A percentile compares a stretch with the other conserved stretches of the same genome.
phyloP scores from a whole-genome alignment of 176 grass and related monocot species.

The Phyllostachys edulis region DNA sequence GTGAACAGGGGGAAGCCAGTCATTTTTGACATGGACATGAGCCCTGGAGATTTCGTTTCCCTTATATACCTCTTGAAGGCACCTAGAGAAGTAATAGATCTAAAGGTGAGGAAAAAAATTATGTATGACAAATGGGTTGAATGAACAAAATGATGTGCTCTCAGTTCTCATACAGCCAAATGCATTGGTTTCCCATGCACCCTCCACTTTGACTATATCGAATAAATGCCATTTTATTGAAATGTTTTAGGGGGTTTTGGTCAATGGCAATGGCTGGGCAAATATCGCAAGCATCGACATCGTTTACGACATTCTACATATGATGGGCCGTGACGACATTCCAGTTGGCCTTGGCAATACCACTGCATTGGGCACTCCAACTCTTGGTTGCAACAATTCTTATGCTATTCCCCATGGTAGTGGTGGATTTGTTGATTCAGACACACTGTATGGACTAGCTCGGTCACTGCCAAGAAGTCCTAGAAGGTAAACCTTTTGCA shows the following conservation, averaged over 20 bases:
- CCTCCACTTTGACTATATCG: neutral
- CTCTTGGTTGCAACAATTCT: conserved; percentile 65
- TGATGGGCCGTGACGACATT: conserved; percentile 97
- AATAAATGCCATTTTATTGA: neutral
- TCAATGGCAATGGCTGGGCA: conserved; percentile 81
- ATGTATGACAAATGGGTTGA: neutral
- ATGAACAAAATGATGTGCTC: neutral
- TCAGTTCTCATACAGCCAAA: neutral
- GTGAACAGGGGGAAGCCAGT: conserved; percentile 48
- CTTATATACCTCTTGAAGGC: conserved; percentile 88
- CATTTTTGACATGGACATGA: conserved; percentile 96
- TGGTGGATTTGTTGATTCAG: conserved; percentile 83
- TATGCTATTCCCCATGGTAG: conserved; percentile 68
- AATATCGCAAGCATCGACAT: conserved; percentile 72
- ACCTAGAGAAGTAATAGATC: conserved; percentile 61
- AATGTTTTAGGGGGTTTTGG: conserved; percentile 59
- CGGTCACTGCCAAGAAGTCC: conserved; percentile 74
- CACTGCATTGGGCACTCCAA: conserved; percentile 52
- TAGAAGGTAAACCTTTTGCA: conserved; percentile 60
- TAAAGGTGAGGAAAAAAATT: conserved; percentile 52
- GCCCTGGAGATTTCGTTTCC: conserved; percentile 84
- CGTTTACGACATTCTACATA: conserved; percentile 84
- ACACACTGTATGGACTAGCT: conserved; percentile 77
- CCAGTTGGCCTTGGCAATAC: conserved; percentile 67
- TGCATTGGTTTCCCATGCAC: neutral